Conservation (phyloP, 345 rosid genomes). For the Brassica nigra region DNA sequence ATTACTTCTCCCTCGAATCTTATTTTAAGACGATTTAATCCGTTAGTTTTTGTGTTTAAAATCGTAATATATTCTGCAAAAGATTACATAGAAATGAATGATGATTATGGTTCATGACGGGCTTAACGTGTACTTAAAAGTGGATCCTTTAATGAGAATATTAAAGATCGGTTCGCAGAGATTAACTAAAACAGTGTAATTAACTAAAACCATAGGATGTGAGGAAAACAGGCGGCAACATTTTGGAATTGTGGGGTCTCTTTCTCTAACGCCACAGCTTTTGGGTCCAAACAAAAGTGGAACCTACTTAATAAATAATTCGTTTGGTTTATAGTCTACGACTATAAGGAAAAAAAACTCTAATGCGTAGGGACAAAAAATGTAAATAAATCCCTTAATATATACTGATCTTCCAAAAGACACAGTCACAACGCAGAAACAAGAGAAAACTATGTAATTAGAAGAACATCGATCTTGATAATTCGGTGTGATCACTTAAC, state of each 20-base stretch:
- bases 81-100: conserved; percentile 1
- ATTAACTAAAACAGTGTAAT: conserved; percentile 17
- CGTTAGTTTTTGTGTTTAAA: background rate
- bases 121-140: conserved; percentile 2
- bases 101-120: background rate
- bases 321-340: conserved; percentile 15
- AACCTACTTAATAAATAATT: background rate
- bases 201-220: conserved; percentile 28
- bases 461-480: background rate
- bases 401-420: background rate
- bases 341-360: background rate
- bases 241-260: conserved; percentile 24
- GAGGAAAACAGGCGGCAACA: conserved; percentile 35
- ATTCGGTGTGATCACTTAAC: background rate
- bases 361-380: background rate
- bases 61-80: background rate
- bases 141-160: conserved; percentile 5
- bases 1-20: conserved; percentile 3
- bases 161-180: conserved; percentile 8
- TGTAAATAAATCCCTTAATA: background rate
- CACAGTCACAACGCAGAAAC: background rate
- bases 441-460: background rate
- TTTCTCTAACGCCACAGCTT: conserved; percentile 23
- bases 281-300: conserved; percentile 26
- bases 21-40: background rate